Evolutionary conservation across 23 red algal species (phyloP).

Genomic region (Agarophyton chilense): DNA sequence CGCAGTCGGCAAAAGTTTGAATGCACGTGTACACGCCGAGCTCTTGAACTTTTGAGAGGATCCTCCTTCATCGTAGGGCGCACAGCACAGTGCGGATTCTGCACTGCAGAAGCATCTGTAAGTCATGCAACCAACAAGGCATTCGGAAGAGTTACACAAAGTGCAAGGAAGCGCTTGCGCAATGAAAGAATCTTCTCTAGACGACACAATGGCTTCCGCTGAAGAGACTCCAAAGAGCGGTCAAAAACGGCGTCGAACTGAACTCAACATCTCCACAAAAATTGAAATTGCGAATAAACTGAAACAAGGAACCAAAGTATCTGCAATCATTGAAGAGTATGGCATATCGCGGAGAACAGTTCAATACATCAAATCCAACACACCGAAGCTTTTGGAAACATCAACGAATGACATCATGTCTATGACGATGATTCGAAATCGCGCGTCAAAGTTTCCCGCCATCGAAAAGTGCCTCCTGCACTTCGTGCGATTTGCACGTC

Average conservation of each 20-base stretch:
- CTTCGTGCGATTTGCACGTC: not conserved
- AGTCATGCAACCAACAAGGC: too few species aligned
- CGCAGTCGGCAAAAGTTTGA: too few species aligned
- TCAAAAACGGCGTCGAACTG: not conserved
- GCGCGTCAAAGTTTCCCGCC: slow-evolving; percentile 12
- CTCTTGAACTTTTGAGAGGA: too few species aligned
- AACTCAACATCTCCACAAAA: slow-evolving; percentile 3
- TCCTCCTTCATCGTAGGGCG: too few species aligned
- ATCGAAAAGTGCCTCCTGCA: slow-evolving; percentile 22
- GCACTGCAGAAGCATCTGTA: too few species aligned
- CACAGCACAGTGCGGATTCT: too few species aligned
- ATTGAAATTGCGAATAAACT: slow-evolving; percentile 7
- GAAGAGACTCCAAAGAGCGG: not conserved
- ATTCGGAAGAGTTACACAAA: too few species aligned
- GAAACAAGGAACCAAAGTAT: not conserved
- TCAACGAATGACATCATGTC: not conserved
- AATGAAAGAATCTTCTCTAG: not conserved
- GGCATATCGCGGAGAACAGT: slow-evolving; percentile 14
- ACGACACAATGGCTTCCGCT: not conserved
- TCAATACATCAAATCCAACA: slow-evolving; percentile 18
- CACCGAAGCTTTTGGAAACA: slow-evolving; percentile 8
- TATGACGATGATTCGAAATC: not conserved
- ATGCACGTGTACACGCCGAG: too few species aligned
- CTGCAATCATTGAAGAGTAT: slow-evolving; percentile 4
- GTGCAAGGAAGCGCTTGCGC: not conserved